phyloP scores from a whole-genome alignment of 2,329 filamentous ascomycete genomes.

The Beauveria scarabaeidicola region DNA sequence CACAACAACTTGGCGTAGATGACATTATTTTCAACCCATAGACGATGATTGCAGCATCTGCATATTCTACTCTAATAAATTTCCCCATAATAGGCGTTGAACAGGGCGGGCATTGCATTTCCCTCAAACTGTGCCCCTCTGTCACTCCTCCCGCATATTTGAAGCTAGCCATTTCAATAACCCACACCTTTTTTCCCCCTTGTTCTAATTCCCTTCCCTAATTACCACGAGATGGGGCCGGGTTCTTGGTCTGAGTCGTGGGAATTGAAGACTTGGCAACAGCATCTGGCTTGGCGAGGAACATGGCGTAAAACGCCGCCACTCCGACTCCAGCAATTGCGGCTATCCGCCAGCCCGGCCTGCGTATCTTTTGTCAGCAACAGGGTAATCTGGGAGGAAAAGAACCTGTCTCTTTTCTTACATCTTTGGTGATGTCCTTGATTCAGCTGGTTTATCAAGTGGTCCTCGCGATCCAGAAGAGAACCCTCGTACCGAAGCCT shows the following conservation, averaged over 20 bases:
- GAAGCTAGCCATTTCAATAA: not conserved
- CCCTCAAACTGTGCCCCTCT: not conserved
- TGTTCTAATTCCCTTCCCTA: not conserved
- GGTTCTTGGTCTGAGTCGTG: conserved; percentile 1
- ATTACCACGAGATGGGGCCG: not conserved
- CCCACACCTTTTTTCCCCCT: not conserved
- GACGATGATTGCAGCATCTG: no score
- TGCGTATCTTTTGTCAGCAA: not conserved
- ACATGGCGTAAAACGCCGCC: not conserved
- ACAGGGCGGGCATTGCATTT: not conserved
- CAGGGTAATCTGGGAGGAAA: no score
- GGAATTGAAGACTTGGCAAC: not conserved
- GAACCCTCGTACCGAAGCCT: not conserved
- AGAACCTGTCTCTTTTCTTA: not conserved
- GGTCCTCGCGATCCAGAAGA: not conserved
- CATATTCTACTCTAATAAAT: no score
- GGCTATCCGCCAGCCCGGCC: conserved; percentile 4
- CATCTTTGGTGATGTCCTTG: not conserved
- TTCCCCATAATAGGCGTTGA: no score
- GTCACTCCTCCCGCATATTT: not conserved
- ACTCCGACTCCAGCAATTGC: not conserved
- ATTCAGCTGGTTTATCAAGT: not conserved
- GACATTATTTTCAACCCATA: no score
- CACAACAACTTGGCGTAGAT: no score
- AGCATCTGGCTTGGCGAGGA: not conserved